Evolutionary conservation across 768 basidiomycete genomes (phyloP), one percentile per base, ranked within the genome.

Genomic region (Xerocomellus dryophilus): DNA sequence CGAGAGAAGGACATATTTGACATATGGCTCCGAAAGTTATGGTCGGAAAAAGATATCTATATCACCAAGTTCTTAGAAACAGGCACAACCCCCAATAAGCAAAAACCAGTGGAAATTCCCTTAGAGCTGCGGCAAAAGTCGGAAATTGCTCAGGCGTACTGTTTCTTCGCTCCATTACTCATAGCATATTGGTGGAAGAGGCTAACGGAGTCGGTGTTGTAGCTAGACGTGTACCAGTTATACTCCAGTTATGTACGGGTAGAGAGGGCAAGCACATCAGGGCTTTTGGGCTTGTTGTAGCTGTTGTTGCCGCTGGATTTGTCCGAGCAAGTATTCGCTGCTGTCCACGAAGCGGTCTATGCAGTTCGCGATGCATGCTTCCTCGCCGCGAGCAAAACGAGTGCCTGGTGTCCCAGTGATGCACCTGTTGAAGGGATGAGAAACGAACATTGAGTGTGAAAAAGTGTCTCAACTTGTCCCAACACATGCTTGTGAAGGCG

Each of bases 331-430:
- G 73, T 82, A 90, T 39, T 93, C 71, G 65, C 84, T 88, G 35
- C 85, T 82, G 74, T 98, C 95, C 62, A 98, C 74, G 75, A 97
- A 98, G 53, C 94, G 79, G 53, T 91, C 90, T 46, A 96, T 93
- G 66, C 95, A 97, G 72, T 95, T 94, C 49, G 79, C 75, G 45
- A 98, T 79, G 68, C 95, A 98, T 51, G 75, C 77, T 63, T 88
- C 84, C 73, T 98, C 95, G 38, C 81, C 74, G 45, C 86, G 77
- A 20, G 90, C 87, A 71, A 96, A 93, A 27, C 83, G 76, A 12
- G 82, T 86, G 9, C 86, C 86, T 12, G 90, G 88, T 17, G 83
- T 82, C 43, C 90, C 81, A 1, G 88, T 86, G 48, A 95, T 78
- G 66, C 93, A 96, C 69, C 92, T 93, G 58, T 54, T 43, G 36